Percentiles rank a stretch among this genome's conserved stretches.
phyloP scores from a whole-genome alignment of 2,329 filamentous ascomycete species.

The Apiospora marii region DNA sequence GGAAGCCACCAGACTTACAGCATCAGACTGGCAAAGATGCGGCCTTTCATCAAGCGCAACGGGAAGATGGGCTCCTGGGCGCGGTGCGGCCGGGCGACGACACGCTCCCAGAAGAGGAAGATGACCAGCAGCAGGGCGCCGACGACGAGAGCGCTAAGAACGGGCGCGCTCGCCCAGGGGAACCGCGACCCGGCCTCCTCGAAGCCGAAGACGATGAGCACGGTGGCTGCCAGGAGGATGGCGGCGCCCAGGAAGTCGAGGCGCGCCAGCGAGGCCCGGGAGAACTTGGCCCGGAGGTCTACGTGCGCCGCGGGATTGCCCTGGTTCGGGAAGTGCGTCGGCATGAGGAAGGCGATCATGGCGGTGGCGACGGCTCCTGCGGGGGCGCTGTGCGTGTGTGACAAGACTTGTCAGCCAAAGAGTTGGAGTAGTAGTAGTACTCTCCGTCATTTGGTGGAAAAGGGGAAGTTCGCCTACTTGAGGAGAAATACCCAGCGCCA shows the following conservation, averaged over 20 bases:
- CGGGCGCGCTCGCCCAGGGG: slow-evolving; percentile 49
- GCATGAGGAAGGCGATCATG: slow-evolving; percentile 38
- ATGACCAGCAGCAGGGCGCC: slow-evolving; percentile 35
- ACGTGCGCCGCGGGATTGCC: slow-evolving; percentile 17
- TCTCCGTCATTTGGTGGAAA: not conserved
- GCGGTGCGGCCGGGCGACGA: slow-evolving; percentile 31
- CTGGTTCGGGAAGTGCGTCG: slow-evolving; percentile 39
- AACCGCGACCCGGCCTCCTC: slow-evolving; percentile 53
- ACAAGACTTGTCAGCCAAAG: not conserved
- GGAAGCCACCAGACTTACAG: slow-evolving; percentile 32
- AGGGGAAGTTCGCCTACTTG: slow-evolving; percentile 44
- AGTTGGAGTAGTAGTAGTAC: not conserved
- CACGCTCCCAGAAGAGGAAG: slow-evolving; percentile 43
- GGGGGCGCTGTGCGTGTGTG: slow-evolving; percentile 38
- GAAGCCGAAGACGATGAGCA: slow-evolving; percentile 55
- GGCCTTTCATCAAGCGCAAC: slow-evolving; percentile 40
- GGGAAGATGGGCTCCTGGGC: slow-evolving; percentile 47
- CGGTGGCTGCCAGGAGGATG: slow-evolving; percentile 49
- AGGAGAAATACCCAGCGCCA: slow-evolving; percentile 59
- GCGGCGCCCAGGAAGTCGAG: slow-evolving; percentile 45
- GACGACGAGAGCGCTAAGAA: slow-evolving; percentile 43
- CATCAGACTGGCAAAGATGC: slow-evolving; percentile 43
- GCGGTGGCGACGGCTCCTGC: slow-evolving; percentile 38
- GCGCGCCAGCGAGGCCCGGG: slow-evolving; percentile 35
- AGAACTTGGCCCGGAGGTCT: slow-evolving; percentile 33